Evolutionary conservation across 2,329 filamentous ascomycete species (phyloP), one percentile per base, ranked within the genome.

Genomic region (Malbranchea zuffiana): DNA sequence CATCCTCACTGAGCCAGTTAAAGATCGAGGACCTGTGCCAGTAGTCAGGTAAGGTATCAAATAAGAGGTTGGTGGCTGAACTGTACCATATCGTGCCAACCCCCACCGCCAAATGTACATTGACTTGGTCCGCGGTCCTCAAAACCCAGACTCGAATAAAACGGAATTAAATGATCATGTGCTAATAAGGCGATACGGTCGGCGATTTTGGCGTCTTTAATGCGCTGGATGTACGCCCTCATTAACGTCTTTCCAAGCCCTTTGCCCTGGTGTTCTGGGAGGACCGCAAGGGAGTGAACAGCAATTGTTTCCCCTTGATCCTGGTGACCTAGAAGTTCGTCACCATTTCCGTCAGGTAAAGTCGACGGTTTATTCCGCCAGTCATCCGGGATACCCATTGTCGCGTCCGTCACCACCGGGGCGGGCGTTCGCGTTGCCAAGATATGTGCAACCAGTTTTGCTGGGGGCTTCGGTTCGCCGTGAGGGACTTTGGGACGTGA

Each of bases 31-130:
- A 45, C 33, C 43, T 45, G 18, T 39, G 27, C 24, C 27, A 13
- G 6, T 4, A 26, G 10, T 8, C 11, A 27, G 23, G 29, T 32
- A 30, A 24, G 13, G 3, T 3, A 10, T 18, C 4, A 5, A 18
- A 47, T 38, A 25, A 46, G 29, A 57, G 51, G 33, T 54, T 50
- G 37, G 56, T 37, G 20, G 19, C 18, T 24, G 21, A 4, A 23
- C 21, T 68, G 57, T 56, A 86, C 81, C 82, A 94, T 77, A 55
- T 90, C 78, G 48, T 75, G 69, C 85, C 86, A 94, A 12, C 75
- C 78, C 20, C 84, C 82, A 24, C 84, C 84, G 13, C 78, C 81
- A 60, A 85, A 86, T 40, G 72, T 67, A 34, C 75, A 79, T 42
- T 72, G 63, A 56, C 84, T 90, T 33, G 68, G 63, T 0, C 86